Conservation (phyloP, 345 rosid species). For the Pistacia atlantica region DNA sequence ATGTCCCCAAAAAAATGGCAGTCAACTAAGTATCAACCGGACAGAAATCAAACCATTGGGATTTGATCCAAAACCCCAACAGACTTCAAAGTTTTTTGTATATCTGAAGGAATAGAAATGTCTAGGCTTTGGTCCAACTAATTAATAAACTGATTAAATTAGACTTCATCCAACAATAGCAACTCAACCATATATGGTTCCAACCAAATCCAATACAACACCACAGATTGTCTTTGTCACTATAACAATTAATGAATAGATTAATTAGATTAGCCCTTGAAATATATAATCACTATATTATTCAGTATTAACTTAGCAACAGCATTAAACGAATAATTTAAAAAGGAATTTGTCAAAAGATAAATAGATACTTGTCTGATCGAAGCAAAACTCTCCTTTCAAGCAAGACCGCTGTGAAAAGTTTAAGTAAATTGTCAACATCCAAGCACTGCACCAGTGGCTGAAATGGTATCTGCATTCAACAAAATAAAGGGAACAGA, state of each 20-base stretch:
- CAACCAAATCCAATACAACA: neutral
- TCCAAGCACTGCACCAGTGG: constrained; percentile 96
- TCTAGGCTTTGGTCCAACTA: neutral
- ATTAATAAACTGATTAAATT: neutral
- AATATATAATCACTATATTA: neutral
- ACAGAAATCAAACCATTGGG: neutral
- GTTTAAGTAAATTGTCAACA: constrained; percentile 87
- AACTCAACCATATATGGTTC: neutral
- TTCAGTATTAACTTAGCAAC: neutral
- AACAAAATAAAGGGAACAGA: constrained; percentile 10
- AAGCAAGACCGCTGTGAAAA: constrained; percentile 87
- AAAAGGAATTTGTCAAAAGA: constrained; percentile 8
- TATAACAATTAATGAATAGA: neutral
- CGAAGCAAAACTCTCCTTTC: constrained; percentile 95
- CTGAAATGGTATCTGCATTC: constrained; percentile 91
- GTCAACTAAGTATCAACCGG: neutral
- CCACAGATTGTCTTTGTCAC: neutral
- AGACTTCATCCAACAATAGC: constrained; percentile 3
- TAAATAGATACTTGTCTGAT: constrained; percentile 75
- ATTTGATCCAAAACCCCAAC: neutral
- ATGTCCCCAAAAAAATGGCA: neutral
- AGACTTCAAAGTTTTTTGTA: neutral
- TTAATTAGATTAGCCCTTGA: neutral
- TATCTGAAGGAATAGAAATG: neutral
- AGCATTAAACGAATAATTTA: neutral